Evolutionary conservation across 164 flowering plant genomes (phyloP).

Genomic region (Magnolia sinica): DNA sequence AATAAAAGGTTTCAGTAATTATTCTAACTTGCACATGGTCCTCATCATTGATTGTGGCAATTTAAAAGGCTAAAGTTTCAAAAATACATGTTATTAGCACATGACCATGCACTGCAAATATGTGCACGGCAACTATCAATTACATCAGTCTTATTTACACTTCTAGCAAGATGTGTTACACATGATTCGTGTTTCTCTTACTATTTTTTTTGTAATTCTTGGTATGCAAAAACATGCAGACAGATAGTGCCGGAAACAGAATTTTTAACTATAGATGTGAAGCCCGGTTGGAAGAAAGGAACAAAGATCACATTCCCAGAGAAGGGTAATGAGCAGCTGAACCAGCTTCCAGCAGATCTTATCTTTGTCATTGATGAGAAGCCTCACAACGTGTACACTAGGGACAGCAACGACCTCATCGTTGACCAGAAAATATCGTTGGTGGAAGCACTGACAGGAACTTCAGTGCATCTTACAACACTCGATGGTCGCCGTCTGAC

Average conservation of each 20-base stretch:
- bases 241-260: constrained; percentile 34
- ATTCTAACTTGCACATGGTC: too few relatives aligned
- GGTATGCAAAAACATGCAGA: constrained; percentile 13
- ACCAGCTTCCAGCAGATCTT: constrained; percentile 59
- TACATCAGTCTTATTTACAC: too few relatives aligned
- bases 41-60: too few relatives aligned
- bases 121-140: too few relatives aligned
- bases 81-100: too few relatives aligned
- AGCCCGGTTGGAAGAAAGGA: constrained; percentile 88
- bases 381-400: constrained; percentile 51
- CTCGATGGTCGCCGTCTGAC: constrained; percentile 53
- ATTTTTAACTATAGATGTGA: constrained; percentile 55
- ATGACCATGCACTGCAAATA: too few relatives aligned
- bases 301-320: constrained; percentile 82
- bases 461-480: constrained; percentile 42
- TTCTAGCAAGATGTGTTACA: too few relatives aligned
- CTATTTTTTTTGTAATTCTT: not conserved
- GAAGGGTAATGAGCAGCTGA: constrained; percentile 68
- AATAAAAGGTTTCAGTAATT: too few relatives aligned
- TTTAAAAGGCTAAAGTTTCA: too few relatives aligned
- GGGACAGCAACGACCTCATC: constrained; percentile 69
- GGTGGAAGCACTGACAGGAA: constrained; percentile 58
- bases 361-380: constrained; percentile 69
- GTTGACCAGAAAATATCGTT: constrained; percentile 40
- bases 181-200: not conserved